A percentile compares a stretch with the other conserved stretches of the same genome.
Conservation (phyloP, 1,284 basidiomycete species). For the Vanrija pseudolonga region DNA sequence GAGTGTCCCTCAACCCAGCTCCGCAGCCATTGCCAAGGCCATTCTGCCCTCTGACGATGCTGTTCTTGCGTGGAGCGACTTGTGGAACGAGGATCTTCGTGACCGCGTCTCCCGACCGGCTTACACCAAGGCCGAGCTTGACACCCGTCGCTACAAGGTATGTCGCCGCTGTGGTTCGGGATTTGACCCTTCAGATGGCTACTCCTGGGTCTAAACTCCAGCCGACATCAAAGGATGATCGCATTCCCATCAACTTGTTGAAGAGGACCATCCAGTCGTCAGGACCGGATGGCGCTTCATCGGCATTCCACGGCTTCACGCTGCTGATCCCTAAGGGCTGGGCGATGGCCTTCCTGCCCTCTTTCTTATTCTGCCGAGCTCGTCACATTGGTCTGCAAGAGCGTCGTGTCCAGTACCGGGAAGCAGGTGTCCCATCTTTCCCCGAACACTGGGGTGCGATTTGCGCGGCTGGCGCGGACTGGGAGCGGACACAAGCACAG, state of each 20-base stretch:
- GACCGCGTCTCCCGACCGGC: slow-evolving; percentile 58
- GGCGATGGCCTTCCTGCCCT: slow-evolving; percentile 79
- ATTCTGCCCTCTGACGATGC: not conserved
- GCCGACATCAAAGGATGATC: slow-evolving; percentile 67
- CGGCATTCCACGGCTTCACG: slow-evolving; percentile 71
- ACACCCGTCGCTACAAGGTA: slow-evolving; percentile 70
- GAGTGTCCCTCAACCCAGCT: not conserved
- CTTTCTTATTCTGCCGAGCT: slow-evolving; percentile 72
- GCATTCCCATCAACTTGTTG: slow-evolving; percentile 73
- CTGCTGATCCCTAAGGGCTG: slow-evolving; percentile 78
- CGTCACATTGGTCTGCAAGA: slow-evolving; percentile 77
- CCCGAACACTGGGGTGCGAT: slow-evolving; percentile 74
- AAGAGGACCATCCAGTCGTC: slow-evolving; percentile 62
- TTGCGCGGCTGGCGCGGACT: slow-evolving; percentile 54
- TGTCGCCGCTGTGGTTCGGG: slow-evolving; percentile 3
- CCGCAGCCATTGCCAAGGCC: not conserved
- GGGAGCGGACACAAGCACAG: slow-evolving; percentile 53
- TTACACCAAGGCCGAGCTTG: slow-evolving; percentile 77
- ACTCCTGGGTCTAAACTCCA: slow-evolving; percentile 70
- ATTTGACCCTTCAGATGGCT: slow-evolving; percentile 54
- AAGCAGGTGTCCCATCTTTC: slow-evolving; percentile 68
- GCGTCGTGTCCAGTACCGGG: slow-evolving; percentile 68
- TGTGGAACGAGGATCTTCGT: slow-evolving; percentile 67
- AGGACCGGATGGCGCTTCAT: not conserved
- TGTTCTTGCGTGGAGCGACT: slow-evolving; percentile 11